Evolutionary conservation across 164 flowering plant genomes (phyloP), one percentile per base, ranked within the genome.

Genomic region (Liquidambar formosana): DNA sequence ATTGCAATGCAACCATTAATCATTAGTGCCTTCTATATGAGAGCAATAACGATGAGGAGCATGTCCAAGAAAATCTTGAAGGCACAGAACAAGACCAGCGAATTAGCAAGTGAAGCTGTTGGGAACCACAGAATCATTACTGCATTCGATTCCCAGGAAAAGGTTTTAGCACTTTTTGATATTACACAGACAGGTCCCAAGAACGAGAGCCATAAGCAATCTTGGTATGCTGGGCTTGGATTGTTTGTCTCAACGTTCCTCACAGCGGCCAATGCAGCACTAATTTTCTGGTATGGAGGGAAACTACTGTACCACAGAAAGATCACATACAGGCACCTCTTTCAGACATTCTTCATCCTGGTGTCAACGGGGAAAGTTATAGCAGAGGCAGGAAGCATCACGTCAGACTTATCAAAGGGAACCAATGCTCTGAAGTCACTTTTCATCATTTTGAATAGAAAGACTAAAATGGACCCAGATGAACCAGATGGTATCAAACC

Each of bases 61-160:
- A 78, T 78, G 84, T 71, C 77, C 18, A 68, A 66, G 45, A 74
- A 76, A 70, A 48, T 73, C 28, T 44, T 75, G 47, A 72, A 67
- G 62, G 77, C 80, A 38, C 80, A 75, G 11, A 63, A 43, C 66
- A 66, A 69, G 67, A 72, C 75, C 52, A 75, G 78, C 47, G 63
- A 67, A 49, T 27, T 77, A 75, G 83, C 80, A 59, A 70, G 73
- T 48, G 80, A 80, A 63, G 80, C 78, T 22, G 68, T 80, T 23
- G 70, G 59, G 13, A 80, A 80, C 28, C 79, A 73, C 21, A 77
- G 71, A 43, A 71, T 63, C 61, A 63, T 76, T 25, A 46, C 78
- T 1, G 79, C 83, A 13, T 80, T 77, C 59, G 57, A 66, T 28
- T 67, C 71, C 11, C 61, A 77, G 52, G 73, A 72, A 28, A 75